Evolutionary conservation across 768 basidiomycete species (phyloP), one percentile per base, ranked within the genome.

Genomic region (Coprinopsis strossmayeri): DNA sequence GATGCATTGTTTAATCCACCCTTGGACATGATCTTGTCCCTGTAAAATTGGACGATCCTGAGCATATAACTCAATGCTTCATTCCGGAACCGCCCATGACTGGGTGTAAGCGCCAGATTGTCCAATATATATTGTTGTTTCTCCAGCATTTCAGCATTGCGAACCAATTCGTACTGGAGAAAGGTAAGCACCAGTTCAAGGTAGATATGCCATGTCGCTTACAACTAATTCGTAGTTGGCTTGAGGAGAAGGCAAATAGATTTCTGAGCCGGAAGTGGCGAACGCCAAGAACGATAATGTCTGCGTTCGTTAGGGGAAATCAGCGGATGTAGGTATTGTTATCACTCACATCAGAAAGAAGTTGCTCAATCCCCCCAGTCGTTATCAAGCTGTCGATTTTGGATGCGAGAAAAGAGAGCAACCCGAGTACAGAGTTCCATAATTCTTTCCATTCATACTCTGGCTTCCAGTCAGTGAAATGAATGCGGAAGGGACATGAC

Each of bases 361-460:
- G 64, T 46, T 67, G 68, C 53, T 76, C 77, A 1, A 84, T 59
- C 0, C 77, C 76, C 21, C 75, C 76, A 0, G 74, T 76, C 7
- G 76, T 74, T 5, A 65, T 58, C n/a, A 84, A 60, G 34, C 63
- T 73, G 4, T 78, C 78, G 25, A 78, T 42, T 60, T 77, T 82
- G n/a, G 64, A 72, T 9, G 74, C 66, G 13, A 84, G 50, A 55
- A 86, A 86, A 21, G 63, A 70, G 11, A 86, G 63, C 2, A 86
- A 55, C 2, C 70, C 73, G 21, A 83, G 55, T 10, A 84, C 55
- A 4, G 79, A 73, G 44, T 63, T 68, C 85, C 84, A 87, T 11
- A 84, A 57, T 43, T 81, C 79, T 50, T 70, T 66, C 84, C 85
- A 87, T 35, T 78, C 66, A 54, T 86, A 86, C 7, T 78, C 83